Evolutionary conservation across 768 basidiomycete species (phyloP).

Genomic region (Cyclocybe aegerita): DNA sequence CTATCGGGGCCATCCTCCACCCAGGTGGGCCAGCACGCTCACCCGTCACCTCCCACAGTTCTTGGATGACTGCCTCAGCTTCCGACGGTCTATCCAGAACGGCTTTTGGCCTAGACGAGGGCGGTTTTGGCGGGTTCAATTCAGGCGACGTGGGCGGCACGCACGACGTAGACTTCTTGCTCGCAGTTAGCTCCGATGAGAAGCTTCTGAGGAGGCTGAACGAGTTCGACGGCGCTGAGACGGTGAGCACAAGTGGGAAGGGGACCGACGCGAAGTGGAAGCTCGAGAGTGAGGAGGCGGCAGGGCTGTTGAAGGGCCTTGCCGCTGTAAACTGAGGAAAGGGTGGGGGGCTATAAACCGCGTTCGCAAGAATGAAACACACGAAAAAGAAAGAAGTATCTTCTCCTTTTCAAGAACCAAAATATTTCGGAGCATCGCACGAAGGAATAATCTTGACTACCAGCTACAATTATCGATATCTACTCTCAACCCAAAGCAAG

Average conservation of each 20-base stretch:
- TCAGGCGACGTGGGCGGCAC: conserved; percentile 21
- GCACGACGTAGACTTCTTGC: conserved; percentile 54
- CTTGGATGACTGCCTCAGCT: conserved; percentile 40
- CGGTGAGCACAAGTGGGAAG: conserved; percentile 65
- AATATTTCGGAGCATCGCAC: too few relatives aligned
- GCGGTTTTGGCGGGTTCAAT: conserved; percentile 21
- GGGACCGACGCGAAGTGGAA: conserved; percentile 83
- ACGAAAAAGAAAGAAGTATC: too few relatives aligned
- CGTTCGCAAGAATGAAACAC: too few relatives aligned
- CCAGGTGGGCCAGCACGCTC: conserved; percentile 54
- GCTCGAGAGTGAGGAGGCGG: conserved; percentile 36
- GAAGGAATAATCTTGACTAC: too few relatives aligned
- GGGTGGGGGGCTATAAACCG: not conserved
- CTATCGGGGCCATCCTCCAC: conserved; percentile 76
- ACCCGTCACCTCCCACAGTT: conserved; percentile 26
- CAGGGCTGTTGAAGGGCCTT: conserved; percentile 27
- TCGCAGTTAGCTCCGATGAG: conserved; percentile 76
- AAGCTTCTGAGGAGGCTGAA: conserved; percentile 74
- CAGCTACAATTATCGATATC: too few relatives aligned
- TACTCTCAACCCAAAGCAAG: too few relatives aligned
- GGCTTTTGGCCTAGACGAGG: not conserved
- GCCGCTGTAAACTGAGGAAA: conserved; percentile 9
- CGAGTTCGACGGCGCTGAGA: conserved; percentile 72
- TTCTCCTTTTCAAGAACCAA: too few relatives aligned
- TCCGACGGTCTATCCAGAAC: not conserved